Evolutionary conservation across 768 basidiomycete genomes (phyloP).

Genomic region (Naganishia randhawae): DNA sequence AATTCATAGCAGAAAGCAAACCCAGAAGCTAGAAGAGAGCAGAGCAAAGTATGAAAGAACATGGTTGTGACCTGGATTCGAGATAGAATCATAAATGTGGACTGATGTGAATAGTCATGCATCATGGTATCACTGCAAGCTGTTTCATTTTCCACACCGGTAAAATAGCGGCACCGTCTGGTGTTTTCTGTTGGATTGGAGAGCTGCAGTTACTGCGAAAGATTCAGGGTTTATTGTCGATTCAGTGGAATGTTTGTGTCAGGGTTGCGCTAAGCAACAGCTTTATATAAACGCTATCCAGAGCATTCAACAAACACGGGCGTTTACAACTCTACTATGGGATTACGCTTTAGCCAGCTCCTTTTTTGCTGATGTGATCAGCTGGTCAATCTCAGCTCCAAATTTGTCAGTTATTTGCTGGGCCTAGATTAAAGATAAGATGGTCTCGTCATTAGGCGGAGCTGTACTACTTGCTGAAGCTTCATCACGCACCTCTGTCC

Average conservation of each 20-base stretch:
- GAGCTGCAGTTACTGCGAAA: no score
- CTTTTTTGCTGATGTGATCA: conserved; percentile 46
- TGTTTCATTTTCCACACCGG: neutral
- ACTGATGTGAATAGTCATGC: conserved; percentile 7
- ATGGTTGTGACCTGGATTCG: conserved; percentile 1
- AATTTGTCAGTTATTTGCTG: conserved; percentile 47
- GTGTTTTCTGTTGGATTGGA: no score
- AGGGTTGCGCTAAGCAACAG: no score
- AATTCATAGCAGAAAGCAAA: neutral
- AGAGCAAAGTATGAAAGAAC: neutral
- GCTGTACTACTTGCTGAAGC: neutral
- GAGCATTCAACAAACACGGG: no score
- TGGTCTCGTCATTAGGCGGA: neutral
- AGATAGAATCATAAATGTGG: conserved; percentile 19
- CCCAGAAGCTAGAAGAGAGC: conserved; percentile 5
- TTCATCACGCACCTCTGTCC: conserved; percentile 35
- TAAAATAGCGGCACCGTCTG: no score
- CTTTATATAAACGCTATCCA: no score
- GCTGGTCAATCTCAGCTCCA: conserved; percentile 41
- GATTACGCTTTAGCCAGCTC: conserved; percentile 47
- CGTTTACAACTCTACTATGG: neutral
- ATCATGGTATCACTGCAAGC: conserved; percentile 3
- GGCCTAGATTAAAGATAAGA: conserved; percentile 16
- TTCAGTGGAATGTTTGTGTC: no score
- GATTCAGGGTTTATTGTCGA: no score